A percentile compares a stretch with the other conserved stretches of the same genome.
These are phyloP conservation scores for Botrytis porri DNA, from an alignment of 2,329 filamentous ascomycete species.

Conservation along the genomic window DNA sequence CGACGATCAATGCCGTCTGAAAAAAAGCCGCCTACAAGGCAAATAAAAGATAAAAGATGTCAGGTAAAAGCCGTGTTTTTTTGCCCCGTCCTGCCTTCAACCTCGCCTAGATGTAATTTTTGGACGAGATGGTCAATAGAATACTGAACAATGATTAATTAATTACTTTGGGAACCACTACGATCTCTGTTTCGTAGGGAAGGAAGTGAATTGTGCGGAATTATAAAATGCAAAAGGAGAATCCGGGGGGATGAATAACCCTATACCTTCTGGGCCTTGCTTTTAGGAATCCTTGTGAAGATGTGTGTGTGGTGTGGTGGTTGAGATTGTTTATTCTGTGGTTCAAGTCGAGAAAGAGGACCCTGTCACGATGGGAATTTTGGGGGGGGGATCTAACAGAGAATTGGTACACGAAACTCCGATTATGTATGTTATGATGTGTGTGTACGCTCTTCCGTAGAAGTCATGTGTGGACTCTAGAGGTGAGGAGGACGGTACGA, in stretches of 20 bases:
- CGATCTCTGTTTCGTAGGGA: neutral
- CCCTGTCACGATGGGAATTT: constrained; percentile 26
- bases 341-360: constrained; percentile 21
- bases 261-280: constrained; percentile 12
- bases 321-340: constrained; percentile 17
- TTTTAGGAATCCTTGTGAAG: constrained; percentile 23
- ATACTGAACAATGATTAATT: neutral
- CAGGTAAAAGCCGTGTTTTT: constrained; percentile 12
- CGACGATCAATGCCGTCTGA: constrained; percentile 26
- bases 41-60: constrained; percentile 13
- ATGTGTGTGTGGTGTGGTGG: constrained; percentile 4
- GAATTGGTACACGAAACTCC: constrained; percentile 13
- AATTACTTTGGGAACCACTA: too few relatives aligned
- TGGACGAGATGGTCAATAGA: constrained; percentile 19
- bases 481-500: neutral
- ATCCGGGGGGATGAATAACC: constrained; percentile 19
- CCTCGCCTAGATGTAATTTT: constrained; percentile 23
- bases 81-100: constrained; percentile 23
- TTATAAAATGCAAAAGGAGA: constrained; percentile 15
- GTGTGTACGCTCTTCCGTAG: neutral
- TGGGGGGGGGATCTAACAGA: neutral
- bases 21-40: constrained; percentile 23
- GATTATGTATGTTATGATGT: neutral
- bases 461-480: neutral
- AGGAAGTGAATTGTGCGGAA: neutral